A percentile compares a stretch with the other conserved stretches of the same genome.
These are phyloP conservation scores for Acanthamoeba culbertsoni DNA, from an alignment of 208 protist genomes.

Conservation along the genomic window DNA sequence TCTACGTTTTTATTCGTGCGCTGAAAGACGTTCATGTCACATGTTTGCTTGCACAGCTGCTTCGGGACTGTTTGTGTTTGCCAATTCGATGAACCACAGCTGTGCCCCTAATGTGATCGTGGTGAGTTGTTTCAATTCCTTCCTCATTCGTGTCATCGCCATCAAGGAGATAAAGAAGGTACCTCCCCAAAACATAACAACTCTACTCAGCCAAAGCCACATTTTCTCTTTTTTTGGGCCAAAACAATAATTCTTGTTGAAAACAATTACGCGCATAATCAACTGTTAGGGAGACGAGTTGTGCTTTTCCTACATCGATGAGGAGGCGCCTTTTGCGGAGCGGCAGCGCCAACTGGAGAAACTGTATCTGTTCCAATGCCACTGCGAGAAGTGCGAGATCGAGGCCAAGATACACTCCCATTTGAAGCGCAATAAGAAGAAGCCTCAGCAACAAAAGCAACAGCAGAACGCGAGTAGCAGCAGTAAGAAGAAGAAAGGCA, in stretches of 20 bases:
- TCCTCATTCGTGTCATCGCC: conserved; percentile 12
- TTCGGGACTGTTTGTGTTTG: conserved; percentile 4
- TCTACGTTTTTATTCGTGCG: too few relatives aligned
- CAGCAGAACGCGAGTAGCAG: background rate
- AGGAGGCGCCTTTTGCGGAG: background rate
- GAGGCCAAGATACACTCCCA: conserved; percentile 6
- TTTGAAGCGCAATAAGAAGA: background rate
- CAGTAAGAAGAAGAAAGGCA: background rate
- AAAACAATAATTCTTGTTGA: too few relatives aligned
- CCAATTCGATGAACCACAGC: conserved; percentile 55
- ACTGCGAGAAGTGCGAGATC: background rate
- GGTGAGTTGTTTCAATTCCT: conserved; percentile 40
- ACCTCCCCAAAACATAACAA: too few relatives aligned
- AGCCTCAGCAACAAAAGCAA: background rate
- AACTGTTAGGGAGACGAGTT: background rate
- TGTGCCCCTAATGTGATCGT: conserved; percentile 32
- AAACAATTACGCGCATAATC: background rate
- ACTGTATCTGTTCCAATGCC: conserved; percentile 36
- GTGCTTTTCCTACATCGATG: conserved; percentile 46
- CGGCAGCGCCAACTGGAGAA: conserved; percentile 8
- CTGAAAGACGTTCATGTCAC: background rate
- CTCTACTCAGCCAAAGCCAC: too few relatives aligned
- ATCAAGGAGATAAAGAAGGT: background rate
- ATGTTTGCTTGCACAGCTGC: background rate
- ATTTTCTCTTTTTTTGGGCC: too few relatives aligned